phyloP scores from a whole-genome alignment of 805 yeast species.

The Wickerhamiella australiensis region DNA sequence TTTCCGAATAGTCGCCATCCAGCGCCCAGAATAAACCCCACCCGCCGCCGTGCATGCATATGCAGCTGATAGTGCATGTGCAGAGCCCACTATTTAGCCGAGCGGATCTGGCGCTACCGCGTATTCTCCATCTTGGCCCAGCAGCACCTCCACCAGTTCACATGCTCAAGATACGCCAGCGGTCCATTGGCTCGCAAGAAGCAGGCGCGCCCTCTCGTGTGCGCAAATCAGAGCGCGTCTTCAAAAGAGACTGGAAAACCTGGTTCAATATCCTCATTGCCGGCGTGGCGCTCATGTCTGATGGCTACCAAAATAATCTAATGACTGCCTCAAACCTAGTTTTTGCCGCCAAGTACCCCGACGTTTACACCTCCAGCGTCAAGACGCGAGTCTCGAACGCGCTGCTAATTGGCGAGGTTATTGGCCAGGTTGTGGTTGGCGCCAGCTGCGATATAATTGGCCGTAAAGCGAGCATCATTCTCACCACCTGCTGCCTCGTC shows the following conservation, averaged over 20 bases:
- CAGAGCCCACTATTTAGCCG: background rate
- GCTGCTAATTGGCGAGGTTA: slow-evolving; percentile 53
- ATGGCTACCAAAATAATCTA: slow-evolving; percentile 64
- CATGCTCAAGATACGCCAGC: background rate
- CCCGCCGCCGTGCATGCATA: no score
- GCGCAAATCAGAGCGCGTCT: slow-evolving; percentile 5
- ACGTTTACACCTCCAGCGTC: slow-evolving; percentile 34
- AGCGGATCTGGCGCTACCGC: no score
- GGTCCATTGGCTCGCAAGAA: background rate
- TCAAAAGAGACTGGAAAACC: slow-evolving; percentile 15
- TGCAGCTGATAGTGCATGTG: no score
- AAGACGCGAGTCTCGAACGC: slow-evolving; percentile 60
- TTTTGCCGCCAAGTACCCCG: slow-evolving; percentile 39
- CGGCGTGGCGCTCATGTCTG: slow-evolving; percentile 65
- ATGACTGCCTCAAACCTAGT: slow-evolving; percentile 58
- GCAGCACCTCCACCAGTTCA: no score
- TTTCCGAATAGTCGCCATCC: no score
- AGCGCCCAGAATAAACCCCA: no score
- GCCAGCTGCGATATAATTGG: slow-evolving; percentile 53
- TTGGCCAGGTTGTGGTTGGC: slow-evolving; percentile 60
- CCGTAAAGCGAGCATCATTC: slow-evolving; percentile 52
- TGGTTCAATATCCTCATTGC: slow-evolving; percentile 42
- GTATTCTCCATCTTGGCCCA: no score
- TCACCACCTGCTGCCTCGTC: slow-evolving; percentile 49
- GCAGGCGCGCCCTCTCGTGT: background rate